Conservation (phyloP, 768 basidiomycete species). For the Boletus speciosus region DNA sequence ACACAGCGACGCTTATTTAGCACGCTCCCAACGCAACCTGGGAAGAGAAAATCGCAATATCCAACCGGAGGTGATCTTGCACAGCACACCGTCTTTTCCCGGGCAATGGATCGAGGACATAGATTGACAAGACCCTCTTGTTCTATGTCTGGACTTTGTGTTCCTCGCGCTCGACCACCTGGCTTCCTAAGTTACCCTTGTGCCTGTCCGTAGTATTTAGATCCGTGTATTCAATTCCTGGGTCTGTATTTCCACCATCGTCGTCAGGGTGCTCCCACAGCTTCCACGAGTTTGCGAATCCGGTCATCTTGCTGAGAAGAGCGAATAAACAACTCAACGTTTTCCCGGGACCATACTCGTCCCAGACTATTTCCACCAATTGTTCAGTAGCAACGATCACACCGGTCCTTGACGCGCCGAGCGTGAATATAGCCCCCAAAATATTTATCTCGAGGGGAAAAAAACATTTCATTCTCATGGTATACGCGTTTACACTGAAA, state of each 20-base stretch:
- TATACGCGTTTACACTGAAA: background rate
- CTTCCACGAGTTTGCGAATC: background rate
- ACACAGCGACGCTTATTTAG: constrained; percentile 8
- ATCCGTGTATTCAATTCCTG: constrained; percentile 17
- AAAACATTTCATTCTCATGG: background rate
- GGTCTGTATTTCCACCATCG: constrained; percentile 1
- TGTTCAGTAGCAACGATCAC: background rate
- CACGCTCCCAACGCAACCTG: constrained; percentile 7
- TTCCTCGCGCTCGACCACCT: background rate
- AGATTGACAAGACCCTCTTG: constrained; percentile 20
- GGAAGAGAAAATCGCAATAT: constrained; percentile 12
- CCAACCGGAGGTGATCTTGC: constrained; percentile 3
- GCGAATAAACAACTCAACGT: background rate
- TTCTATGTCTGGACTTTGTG: background rate
- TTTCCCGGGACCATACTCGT: background rate
- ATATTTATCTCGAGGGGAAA: background rate
- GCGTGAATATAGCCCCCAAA: background rate
- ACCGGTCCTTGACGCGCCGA: too few relatives aligned
- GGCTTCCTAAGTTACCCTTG: constrained; percentile 14
- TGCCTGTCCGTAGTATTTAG: constrained; percentile 15
- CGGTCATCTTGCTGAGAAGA: background rate
- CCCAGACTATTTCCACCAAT: background rate
- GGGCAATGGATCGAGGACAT: constrained; percentile 35
- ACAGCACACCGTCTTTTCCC: constrained; percentile 26
- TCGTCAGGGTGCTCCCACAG: background rate